Evolutionary conservation across 352 stramenopile genomes (phyloP).

Genomic region (Phytophthora sansomeana): DNA sequence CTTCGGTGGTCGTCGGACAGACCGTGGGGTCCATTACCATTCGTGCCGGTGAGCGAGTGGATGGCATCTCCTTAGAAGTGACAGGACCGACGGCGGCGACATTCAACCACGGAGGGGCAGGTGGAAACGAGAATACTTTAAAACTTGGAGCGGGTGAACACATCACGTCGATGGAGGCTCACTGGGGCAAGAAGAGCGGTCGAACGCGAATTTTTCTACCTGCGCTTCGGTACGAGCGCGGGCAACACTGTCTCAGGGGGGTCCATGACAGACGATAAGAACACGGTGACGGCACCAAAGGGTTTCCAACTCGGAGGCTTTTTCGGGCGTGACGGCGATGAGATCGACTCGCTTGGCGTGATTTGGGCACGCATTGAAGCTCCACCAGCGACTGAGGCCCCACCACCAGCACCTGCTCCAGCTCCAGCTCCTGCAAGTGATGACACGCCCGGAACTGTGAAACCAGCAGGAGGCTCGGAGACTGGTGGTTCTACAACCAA

Average conservation of each 20-base stretch:
- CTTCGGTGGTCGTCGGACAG: background rate
- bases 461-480: slow-evolving; percentile 1
- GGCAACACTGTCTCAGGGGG: slow-evolving; percentile 13
- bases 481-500: slow-evolving; percentile 6
- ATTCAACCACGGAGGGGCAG: slow-evolving; percentile 20
- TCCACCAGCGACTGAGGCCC: background rate
- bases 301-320: slow-evolving; percentile 21
- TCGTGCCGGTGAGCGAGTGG: slow-evolving; percentile 11
- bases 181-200: slow-evolving; percentile 18
- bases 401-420: background rate
- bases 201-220: slow-evolving; percentile 15
- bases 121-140: slow-evolving; percentile 8
- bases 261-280: slow-evolving; percentile 9
- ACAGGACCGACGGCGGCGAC: slow-evolving; percentile 3
- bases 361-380: slow-evolving; percentile 14
- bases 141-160: slow-evolving; percentile 1
- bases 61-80: slow-evolving; percentile 21
- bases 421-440: slow-evolving; percentile 1
- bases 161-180: slow-evolving; percentile 28
- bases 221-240: slow-evolving; percentile 14
- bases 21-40: background rate
- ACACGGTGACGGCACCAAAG: slow-evolving; percentile 14
- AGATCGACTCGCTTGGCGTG: slow-evolving; percentile 10
- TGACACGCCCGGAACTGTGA: slow-evolving; percentile 6
- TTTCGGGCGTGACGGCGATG: slow-evolving; percentile 12